These are phyloP conservation scores for Collybiopsis confluens DNA, from an alignment of 768 basidiomycete species.

Conservation along the genomic window DNA sequence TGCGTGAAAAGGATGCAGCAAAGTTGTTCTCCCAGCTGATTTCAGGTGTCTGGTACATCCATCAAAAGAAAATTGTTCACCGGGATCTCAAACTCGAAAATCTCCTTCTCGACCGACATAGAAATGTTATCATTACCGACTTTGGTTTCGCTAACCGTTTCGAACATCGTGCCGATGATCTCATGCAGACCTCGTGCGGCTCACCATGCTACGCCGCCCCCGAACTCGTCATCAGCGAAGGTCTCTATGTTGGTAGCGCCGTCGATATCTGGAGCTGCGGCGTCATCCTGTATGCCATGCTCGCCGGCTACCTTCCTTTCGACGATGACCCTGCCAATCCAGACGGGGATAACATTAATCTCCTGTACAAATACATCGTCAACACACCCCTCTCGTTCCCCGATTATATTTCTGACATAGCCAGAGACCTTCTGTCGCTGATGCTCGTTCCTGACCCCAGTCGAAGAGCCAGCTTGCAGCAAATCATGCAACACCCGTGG, in stretches of 20 bases:
- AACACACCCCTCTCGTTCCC: conserved; percentile 96
- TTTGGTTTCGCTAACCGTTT: conserved; percentile 99
- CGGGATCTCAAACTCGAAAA: conserved; percentile 99
- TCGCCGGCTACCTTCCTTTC: conserved; percentile 96
- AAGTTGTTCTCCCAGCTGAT: conserved; percentile 97
- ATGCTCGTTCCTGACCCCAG: conserved; percentile 96
- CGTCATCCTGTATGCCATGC: conserved; percentile 95
- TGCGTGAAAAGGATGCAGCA: conserved; percentile 90
- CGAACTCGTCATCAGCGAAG: conserved; percentile 95
- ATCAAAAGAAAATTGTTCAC: conserved; percentile 98
- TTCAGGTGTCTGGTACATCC: conserved; percentile 98
- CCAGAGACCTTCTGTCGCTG: conserved; percentile 76
- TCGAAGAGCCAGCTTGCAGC: conserved; percentile 67
- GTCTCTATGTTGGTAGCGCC: conserved; percentile 93
- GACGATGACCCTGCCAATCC: conserved; percentile 99
- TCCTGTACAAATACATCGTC: conserved; percentile 97
- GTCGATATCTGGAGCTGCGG: conserved; percentile 98
- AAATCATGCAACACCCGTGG: conserved; percentile 90
- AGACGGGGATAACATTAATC: conserved; percentile 98
- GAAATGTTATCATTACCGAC: conserved; percentile 99
- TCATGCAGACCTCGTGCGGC: conserved; percentile 98
- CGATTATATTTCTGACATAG: conserved; percentile 85
- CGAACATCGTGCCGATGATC: conserved; percentile 86
- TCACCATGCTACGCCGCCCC: conserved; percentile 98
- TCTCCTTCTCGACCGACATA: conserved; percentile 90